A percentile compares a stretch with the other conserved stretches of the same genome.
Evolutionary conservation across 441 rosid genomes (phyloP).

Genomic region (Omphalea diandra): DNA sequence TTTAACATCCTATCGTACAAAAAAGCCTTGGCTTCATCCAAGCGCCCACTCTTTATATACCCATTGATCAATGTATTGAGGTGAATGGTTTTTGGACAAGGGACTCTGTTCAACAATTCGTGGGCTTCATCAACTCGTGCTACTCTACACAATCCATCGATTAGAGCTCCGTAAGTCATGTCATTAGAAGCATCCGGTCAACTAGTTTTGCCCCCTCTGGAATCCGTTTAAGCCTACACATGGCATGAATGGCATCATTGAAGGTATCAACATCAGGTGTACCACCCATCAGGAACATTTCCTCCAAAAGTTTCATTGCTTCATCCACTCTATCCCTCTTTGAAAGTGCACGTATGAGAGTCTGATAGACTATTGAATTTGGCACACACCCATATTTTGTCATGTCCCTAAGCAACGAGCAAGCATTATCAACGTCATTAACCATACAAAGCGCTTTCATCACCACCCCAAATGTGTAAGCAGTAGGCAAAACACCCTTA

Average conservation of each 20-base stretch:
- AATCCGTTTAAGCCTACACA: slow-evolving; percentile 61
- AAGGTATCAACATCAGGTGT: slow-evolving; percentile 76
- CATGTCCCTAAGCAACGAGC: slow-evolving; percentile 72
- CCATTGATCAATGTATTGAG: slow-evolving; percentile 71
- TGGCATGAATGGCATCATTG: slow-evolving; percentile 62
- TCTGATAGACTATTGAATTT: slow-evolving; percentile 66
- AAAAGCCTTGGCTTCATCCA: slow-evolving; percentile 64
- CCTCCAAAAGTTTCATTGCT: slow-evolving; percentile 65
- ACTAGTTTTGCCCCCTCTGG: slow-evolving; percentile 74
- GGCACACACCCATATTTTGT: slow-evolving; percentile 83
- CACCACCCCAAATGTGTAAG: slow-evolving; percentile 67
- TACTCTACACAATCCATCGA: slow-evolving; percentile 61
- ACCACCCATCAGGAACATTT: slow-evolving; percentile 87
- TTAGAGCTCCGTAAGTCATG: slow-evolving; percentile 60
- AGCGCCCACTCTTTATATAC: slow-evolving; percentile 49
- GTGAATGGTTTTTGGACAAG: slow-evolving; percentile 45
- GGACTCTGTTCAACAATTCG: slow-evolving; percentile 49
- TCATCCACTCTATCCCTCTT: slow-evolving; percentile 63
- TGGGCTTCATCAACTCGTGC: slow-evolving; percentile 70
- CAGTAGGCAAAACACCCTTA: slow-evolving; percentile 60
- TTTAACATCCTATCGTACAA: slow-evolving; percentile 38
- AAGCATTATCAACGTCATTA: slow-evolving; percentile 73
- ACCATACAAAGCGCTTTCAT: slow-evolving; percentile 72
- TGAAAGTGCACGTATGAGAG: slow-evolving; percentile 68
- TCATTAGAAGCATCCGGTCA: slow-evolving; percentile 69